Conservation (phyloP, 257 asterid species). For the Petunia axillaris region DNA sequence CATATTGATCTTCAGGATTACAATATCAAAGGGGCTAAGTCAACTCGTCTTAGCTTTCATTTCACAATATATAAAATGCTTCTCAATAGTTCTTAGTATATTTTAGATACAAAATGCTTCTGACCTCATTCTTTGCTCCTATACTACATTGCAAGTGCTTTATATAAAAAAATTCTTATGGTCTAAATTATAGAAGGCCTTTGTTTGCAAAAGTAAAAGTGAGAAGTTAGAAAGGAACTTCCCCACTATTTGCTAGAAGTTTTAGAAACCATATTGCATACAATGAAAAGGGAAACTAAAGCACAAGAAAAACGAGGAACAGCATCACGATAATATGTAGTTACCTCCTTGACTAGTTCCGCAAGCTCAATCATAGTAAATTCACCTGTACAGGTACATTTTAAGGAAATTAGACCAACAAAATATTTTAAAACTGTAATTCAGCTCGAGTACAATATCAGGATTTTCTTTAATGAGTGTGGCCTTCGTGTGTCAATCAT, state of each 20-base stretch:
- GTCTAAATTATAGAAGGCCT: not conserved
- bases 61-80: no score
- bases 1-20: no score
- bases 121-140: not conserved
- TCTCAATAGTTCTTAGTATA: no score
- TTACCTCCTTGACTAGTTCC: conserved; percentile 63
- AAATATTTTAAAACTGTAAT: not conserved
- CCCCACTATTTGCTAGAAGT: not conserved
- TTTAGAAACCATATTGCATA: not conserved
- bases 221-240: not conserved
- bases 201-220: not conserved
- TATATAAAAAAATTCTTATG: no score
- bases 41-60: no score
- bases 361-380: conserved; percentile 66
- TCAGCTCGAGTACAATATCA: not conserved
- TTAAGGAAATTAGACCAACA: not conserved
- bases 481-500: not conserved
- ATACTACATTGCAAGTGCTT: not conserved
- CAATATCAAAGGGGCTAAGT: no score
- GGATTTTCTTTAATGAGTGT: not conserved
- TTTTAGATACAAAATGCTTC: not conserved
- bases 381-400: conserved; percentile 45
- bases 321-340: not conserved
- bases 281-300: not conserved
- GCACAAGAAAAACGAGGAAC: not conserved